A percentile compares a stretch with the other conserved stretches of the same genome.
Conservation (phyloP, 108 stramenopile genomes). For the Skeletonema tropicum region DNA sequence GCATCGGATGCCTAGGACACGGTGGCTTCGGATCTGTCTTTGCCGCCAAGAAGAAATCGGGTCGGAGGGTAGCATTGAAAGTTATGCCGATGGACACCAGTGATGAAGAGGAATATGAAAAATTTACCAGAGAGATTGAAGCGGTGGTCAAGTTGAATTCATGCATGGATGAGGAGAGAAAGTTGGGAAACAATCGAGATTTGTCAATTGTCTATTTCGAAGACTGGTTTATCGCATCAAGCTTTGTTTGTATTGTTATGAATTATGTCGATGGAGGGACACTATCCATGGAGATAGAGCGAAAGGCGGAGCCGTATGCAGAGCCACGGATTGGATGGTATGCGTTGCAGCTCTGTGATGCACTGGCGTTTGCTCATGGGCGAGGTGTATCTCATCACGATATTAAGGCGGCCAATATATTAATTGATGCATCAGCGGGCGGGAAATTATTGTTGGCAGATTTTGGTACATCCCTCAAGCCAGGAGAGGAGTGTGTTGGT, state of each 20-base stretch:
- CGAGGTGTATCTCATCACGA: constrained; percentile 44
- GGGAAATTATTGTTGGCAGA: constrained; percentile 48
- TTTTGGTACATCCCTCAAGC: constrained; percentile 42
- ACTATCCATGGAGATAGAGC: constrained; percentile 30
- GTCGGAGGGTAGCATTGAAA: constrained; percentile 36
- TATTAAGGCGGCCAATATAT: constrained; percentile 40
- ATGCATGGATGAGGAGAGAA: not conserved
- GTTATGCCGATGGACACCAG: constrained; percentile 31
- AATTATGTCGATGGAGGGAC: constrained; percentile 48
- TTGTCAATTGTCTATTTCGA: constrained; percentile 45
- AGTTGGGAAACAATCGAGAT: constrained; percentile 13
- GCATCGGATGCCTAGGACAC: constrained; percentile 15
- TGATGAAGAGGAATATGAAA: constrained; percentile 43
- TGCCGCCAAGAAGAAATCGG: constrained; percentile 40
- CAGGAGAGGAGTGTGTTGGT: constrained; percentile 39
- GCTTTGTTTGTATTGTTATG: constrained; percentile 51
- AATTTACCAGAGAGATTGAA: constrained; percentile 32
- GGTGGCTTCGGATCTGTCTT: constrained; percentile 50
- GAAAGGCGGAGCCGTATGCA: constrained; percentile 41
- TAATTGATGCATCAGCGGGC: constrained; percentile 44
- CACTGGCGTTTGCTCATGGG: constrained; percentile 42
- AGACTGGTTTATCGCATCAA: constrained; percentile 33
- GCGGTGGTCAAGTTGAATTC: constrained; percentile 31
- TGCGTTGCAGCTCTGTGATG: constrained; percentile 45
- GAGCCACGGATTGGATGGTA: constrained; percentile 52